Evolutionary conservation across 306 rosid genomes (phyloP).

Genomic region (Canavalia gladiata): DNA sequence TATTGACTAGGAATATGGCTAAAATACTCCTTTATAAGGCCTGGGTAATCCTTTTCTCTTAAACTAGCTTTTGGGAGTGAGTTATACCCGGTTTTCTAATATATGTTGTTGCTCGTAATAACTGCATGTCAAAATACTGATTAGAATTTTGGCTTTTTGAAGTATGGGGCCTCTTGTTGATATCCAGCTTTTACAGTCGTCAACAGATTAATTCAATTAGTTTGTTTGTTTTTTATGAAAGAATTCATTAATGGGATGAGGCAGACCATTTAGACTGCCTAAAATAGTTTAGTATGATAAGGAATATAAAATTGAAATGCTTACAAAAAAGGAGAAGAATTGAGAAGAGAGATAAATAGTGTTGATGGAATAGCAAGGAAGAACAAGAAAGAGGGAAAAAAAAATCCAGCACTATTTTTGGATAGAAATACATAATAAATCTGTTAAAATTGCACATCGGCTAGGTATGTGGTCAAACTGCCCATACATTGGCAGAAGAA

Average conservation of each 20-base stretch:
- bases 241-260: constrained; percentile 13
- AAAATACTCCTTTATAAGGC: no score
- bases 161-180: constrained; percentile 8
- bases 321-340: background rate
- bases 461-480: background rate
- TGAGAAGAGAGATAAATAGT: constrained; percentile 11
- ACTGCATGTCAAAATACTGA: constrained; percentile 21
- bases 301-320: constrained; percentile 4
- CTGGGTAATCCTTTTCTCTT: no score
- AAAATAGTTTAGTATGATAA: background rate
- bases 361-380: background rate
- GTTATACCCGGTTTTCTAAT: no score
- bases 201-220: constrained; percentile 24
- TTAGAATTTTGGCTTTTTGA: constrained; percentile 19
- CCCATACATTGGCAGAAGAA: no score
- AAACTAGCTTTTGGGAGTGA: no score
- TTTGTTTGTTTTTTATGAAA: background rate
- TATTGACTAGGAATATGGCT: no score
- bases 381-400: background rate
- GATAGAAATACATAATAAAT: background rate
- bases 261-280: constrained; percentile 1
- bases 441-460: background rate
- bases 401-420: background rate
- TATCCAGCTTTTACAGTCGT: constrained; percentile 28
- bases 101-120: background rate